Base-by-base conservation (phyloP, 78 protist species). In the Thecamonas trahens region DNA sequence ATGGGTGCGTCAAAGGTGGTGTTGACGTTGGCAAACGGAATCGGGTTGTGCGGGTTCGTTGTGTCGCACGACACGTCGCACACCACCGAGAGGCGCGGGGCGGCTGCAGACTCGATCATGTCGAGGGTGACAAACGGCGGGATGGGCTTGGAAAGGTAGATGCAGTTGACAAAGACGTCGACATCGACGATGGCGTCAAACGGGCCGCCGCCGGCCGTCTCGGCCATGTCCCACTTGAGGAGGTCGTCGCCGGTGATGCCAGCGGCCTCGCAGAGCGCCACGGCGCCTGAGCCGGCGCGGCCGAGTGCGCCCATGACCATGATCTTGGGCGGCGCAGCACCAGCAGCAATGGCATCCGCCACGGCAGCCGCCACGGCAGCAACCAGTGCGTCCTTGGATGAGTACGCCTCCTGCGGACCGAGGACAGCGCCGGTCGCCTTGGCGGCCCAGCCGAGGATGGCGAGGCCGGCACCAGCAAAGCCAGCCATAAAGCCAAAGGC, bases 401-500 rank as follows among this genome's bases (percentile, higher is more conserved):
- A n/a, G n/a, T n/a, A n/a, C n/a, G n/a, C n/a, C n/a, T n/a, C n/a
- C n/a, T n/a, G n/a, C n/a, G n/a, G n/a, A n/a, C n/a, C n/a, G n/a
- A n/a, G n/a, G n/a, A n/a, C n/a, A n/a, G n/a, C n/a, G 64, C 35
- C 49, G 34, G 40, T 1, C 32, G 59, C 40, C 31, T 74, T 55
- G 73, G 73, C 72, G 28, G 76, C 31, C 89, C 89, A 88, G 13
- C 47, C 61, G 28, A 50, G 15, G n/a, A 88, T 24, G 17, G 87
- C 89, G 22, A 72, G 54, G 13, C 82, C 89, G 0, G 74, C 4
- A 14, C 93, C 93, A 17, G 70, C 53, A 22, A 77, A 79, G 0
- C 92, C 93, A 5, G 93, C 93, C 64, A 90, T 40, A 58, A 42
- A 78, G 1, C 93, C 93, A 24, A 88, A 88, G 35, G 93, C 93